Percentiles rank a stretch among this genome's conserved stretches.
Conservation (phyloP, 495 filamentous ascomycete species). For the Cryomyces minteri region DNA sequence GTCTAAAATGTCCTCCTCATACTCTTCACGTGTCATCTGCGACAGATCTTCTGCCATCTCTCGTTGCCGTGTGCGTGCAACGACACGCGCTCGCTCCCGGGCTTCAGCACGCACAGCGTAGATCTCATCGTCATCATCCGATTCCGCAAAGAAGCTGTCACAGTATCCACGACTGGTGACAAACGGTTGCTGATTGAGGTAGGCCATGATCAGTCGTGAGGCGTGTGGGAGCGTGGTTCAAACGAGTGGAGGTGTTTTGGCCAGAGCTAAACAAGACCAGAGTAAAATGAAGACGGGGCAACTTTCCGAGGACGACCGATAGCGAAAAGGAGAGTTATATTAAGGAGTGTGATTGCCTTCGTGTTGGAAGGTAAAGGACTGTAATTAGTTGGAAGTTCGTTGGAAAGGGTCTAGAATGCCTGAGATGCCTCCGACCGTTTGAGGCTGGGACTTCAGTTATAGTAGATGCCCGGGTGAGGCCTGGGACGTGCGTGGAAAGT, state of each 20-base stretch:
- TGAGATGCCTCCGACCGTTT: too few species aligned
- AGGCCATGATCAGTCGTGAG: too few species aligned
- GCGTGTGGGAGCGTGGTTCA: slow-evolving; percentile 31
- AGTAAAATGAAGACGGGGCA: background rate
- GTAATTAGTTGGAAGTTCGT: slow-evolving; percentile 37
- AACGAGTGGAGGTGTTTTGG: too few species aligned
- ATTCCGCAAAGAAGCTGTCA: slow-evolving; percentile 79
- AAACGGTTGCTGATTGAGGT: slow-evolving; percentile 14
- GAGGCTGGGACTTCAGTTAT: too few species aligned
- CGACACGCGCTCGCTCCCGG: slow-evolving; percentile 53
- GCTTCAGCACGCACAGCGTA: slow-evolving; percentile 21
- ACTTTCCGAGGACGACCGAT: too few species aligned
- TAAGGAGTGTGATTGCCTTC: slow-evolving; percentile 37
- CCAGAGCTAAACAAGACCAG: background rate
- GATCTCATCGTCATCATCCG: slow-evolving; percentile 40
- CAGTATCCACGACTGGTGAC: slow-evolving; percentile 26
- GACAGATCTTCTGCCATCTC: slow-evolving; percentile 79
- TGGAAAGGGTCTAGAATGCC: too few species aligned
- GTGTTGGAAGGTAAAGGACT: slow-evolving; percentile 34
- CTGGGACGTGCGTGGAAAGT: too few species aligned
- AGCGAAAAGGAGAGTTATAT: slow-evolving; percentile 3
- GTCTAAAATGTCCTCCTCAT: slow-evolving; percentile 76
- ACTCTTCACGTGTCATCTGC: slow-evolving; percentile 61
- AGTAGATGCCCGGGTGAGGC: too few species aligned
- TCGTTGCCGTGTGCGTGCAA: slow-evolving; percentile 61